These are phyloP conservation scores for Pichia sorboxylosa DNA, from an alignment of 1,139 yeast genomes.

Conservation along the genomic window DNA sequence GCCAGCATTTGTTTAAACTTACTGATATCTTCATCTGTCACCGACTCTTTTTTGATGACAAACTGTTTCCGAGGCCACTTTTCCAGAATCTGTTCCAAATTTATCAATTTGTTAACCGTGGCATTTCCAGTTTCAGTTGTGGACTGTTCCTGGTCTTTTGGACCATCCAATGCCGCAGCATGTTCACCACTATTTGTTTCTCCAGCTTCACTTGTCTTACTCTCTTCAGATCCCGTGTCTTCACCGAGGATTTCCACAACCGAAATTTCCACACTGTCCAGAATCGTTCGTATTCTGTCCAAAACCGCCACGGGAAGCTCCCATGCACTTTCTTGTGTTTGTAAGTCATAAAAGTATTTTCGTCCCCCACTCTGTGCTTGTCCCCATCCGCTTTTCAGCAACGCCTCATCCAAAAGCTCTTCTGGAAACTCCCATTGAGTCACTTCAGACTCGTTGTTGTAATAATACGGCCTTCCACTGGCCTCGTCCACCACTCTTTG, in stretches of 20 bases:
- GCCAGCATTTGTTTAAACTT: background rate
- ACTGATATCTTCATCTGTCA: too few relatives aligned
- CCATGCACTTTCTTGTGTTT: constrained; percentile 70
- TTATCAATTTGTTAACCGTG: too few relatives aligned
- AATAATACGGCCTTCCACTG: constrained; percentile 58
- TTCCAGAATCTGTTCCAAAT: too few relatives aligned
- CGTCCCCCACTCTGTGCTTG: constrained; percentile 61
- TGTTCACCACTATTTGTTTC: background rate
- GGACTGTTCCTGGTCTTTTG: too few relatives aligned
- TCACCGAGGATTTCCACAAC: background rate
- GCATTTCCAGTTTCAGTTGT: too few relatives aligned
- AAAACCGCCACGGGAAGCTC: constrained; percentile 46
- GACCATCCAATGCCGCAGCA: too few relatives aligned
- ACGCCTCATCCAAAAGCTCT: constrained; percentile 27
- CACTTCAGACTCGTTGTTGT: constrained; percentile 50
- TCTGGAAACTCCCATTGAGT: constrained; percentile 80
- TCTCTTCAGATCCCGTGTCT: background rate
- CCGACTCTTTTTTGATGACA: too few relatives aligned
- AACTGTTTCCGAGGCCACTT: too few relatives aligned
- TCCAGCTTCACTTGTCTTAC: background rate
- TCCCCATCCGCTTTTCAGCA: constrained; percentile 44
- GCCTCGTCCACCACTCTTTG: constrained; percentile 50
- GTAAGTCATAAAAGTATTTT: constrained; percentile 56
- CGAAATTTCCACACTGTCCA: background rate
- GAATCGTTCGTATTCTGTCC: background rate